Evolutionary conservation across 805 yeast species (phyloP), one percentile per base, ranked within the genome.

Genomic region (Ogataea naganishii): DNA sequence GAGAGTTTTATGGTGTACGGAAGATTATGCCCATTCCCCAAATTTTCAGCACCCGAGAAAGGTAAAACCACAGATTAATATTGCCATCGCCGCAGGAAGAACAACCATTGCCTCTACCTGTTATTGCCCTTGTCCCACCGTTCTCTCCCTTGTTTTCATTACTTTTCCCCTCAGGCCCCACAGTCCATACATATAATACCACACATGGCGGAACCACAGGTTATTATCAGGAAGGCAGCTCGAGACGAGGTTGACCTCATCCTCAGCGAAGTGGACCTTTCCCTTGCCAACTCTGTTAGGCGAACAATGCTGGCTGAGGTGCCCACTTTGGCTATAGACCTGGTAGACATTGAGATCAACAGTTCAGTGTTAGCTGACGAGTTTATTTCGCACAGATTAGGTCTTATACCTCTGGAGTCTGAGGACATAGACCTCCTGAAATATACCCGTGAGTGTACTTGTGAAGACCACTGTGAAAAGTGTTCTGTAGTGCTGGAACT

Each of bases 281-380:
- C 96, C 43, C 62, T 89, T 48, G 97, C 97, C 13, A 92, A 92
- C 66, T 82, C 97, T 11, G 44, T 92, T 22, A 72, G 99, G 44
- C 69, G 99, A 53, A 75, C 81, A 23, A 88, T 92, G 84, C 65
- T 92, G 37, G 88, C 96, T 2, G 99, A 92, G 57, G 92, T 92
- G 34, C 98, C 98, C 20, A 92, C 98, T 1, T 62, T 92, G 41
- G 96, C 98, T 31, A 86, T 92, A 35, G 99, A 92, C 50, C 72
- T 89, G 38, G 98, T 92, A 27, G 97, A 92, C 52, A 81, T 92
- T 39, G 94, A 85, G 49, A 75, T 72, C 28, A 92, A 92, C 60
- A 85, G 97, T 2, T 78, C 95, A 9, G 98, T 92, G 14, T 63
- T 92, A 37, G 97, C 98, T 3, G 99, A 92, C 56, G 99, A 92